Evolutionary conservation across 2,329 filamentous ascomycete species (phyloP).

Genomic region (Nectriaceae sp.): DNA sequence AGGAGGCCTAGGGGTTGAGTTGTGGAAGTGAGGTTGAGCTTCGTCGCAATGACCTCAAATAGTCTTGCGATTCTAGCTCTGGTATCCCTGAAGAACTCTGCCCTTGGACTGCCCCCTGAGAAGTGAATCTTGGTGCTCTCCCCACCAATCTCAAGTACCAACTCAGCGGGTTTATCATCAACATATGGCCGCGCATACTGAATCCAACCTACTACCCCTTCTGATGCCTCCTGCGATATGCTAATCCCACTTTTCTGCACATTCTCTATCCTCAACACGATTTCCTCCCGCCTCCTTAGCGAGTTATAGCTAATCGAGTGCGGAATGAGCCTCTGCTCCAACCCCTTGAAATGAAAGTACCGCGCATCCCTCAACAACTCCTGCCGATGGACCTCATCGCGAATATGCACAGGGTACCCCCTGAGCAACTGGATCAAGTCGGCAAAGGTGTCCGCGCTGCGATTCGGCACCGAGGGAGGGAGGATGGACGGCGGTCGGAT

Average conservation of each 20-base stretch:
- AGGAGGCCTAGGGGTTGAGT: constrained; percentile 65
- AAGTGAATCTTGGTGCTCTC: constrained; percentile 64
- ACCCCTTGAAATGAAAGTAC: constrained; percentile 89
- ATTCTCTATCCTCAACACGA: constrained; percentile 78
- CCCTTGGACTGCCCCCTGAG: constrained; percentile 43
- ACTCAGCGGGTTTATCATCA: constrained; percentile 71
- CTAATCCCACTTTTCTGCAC: constrained; percentile 85
- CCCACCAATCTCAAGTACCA: constrained; percentile 78
- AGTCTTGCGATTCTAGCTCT: constrained; percentile 71
- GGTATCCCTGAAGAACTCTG: constrained; percentile 72
- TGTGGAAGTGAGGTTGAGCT: constrained; percentile 68
- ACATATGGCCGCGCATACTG: constrained; percentile 83
- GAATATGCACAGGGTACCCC: constrained; percentile 80
- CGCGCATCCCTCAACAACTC: constrained; percentile 82
- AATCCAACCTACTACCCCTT: constrained; percentile 54
- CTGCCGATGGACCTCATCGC: constrained; percentile 73
- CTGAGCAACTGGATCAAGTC: constrained; percentile 81
- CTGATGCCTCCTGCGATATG: constrained; percentile 48
- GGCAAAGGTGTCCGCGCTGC: constrained; percentile 80
- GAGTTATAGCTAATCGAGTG: constrained; percentile 78
- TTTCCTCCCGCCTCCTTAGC: constrained; percentile 68
- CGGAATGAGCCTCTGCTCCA: constrained; percentile 85
- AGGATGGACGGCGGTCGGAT: constrained; percentile 85
- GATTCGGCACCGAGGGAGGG: constrained; percentile 78
- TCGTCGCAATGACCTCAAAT: constrained; percentile 79